These are phyloP conservation scores for Chalciporus pseudorubinellus DNA, from an alignment of 768 basidiomycete species.

Conservation along the genomic window DNA sequence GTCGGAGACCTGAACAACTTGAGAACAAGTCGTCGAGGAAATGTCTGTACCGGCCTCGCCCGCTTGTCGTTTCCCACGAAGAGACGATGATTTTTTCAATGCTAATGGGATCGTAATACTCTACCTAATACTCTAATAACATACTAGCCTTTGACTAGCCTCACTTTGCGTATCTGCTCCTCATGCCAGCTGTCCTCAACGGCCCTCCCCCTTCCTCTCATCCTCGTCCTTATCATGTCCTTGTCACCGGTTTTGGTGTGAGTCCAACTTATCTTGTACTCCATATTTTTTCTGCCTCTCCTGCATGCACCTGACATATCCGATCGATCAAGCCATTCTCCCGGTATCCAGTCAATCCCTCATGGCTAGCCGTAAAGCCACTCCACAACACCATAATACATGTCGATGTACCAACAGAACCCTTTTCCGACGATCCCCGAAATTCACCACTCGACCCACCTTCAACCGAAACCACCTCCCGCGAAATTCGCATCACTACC, in stretches of 20 bases:
- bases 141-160: too few relatives aligned
- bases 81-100: too few relatives aligned
- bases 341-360: slow-evolving; percentile 59
- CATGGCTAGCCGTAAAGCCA: slow-evolving; percentile 66
- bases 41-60: slow-evolving; percentile 12
- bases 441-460: not conserved
- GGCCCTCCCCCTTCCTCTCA: slow-evolving; percentile 18
- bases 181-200: slow-evolving; percentile 36
- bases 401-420: slow-evolving; percentile 35
- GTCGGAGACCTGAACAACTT: slow-evolving; percentile 1
- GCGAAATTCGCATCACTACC: slow-evolving; percentile 57
- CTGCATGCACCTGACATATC: slow-evolving; percentile 18
- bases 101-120: too few relatives aligned
- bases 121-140: too few relatives aligned
- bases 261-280: slow-evolving; percentile 32
- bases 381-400: slow-evolving; percentile 55
- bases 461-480: slow-evolving; percentile 18
- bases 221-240: slow-evolving; percentile 41
- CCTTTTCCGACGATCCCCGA: slow-evolving; percentile 19
- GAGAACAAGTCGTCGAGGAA: too few relatives aligned
- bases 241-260: slow-evolving; percentile 55
- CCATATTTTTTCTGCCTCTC: slow-evolving; percentile 20
- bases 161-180: too few relatives aligned
- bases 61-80: not conserved
- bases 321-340: slow-evolving; percentile 53